A percentile compares a stretch with the other conserved stretches of the same genome.
Evolutionary conservation across 1,139 yeast genomes (phyloP).

Genomic region (Debaryomyces udenii): DNA sequence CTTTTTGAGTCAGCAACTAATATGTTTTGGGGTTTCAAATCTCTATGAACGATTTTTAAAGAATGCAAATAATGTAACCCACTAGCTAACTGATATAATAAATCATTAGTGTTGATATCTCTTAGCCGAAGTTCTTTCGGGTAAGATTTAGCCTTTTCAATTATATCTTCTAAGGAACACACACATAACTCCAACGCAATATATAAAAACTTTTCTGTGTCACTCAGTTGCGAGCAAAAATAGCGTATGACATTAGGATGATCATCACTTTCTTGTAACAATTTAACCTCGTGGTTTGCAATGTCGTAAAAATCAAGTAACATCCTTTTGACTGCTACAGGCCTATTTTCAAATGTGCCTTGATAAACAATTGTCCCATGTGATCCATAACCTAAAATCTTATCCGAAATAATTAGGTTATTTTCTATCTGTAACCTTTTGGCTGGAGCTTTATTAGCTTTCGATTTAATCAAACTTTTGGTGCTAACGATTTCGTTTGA

Average conservation of each 20-base stretch:
- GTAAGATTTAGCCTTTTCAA: constrained; percentile 54
- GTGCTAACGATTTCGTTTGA: constrained; percentile 29
- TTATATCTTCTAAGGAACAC: constrained; percentile 84
- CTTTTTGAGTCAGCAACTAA: constrained; percentile 69
- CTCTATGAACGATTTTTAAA: constrained; percentile 91
- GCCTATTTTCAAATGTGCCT: constrained; percentile 88
- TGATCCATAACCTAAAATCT: constrained; percentile 88
- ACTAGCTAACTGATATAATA: constrained; percentile 74
- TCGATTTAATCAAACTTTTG: constrained; percentile 30
- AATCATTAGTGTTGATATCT: constrained; percentile 39
- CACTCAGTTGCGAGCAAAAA: constrained; percentile 83
- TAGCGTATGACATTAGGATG: constrained; percentile 95
- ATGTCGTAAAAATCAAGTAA: constrained; percentile 89
- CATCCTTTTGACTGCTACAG: constrained; percentile 96
- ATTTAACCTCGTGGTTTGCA: constrained; percentile 90
- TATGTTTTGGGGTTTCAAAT: constrained; percentile 93
- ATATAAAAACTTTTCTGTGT: constrained; percentile 74
- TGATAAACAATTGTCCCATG: constrained; percentile 94
- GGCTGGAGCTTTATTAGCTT: constrained; percentile 21
- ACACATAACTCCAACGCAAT: constrained; percentile 92
- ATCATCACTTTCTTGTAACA: constrained; percentile 92
- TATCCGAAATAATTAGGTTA: constrained; percentile 67
- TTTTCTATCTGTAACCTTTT: constrained; percentile 50
- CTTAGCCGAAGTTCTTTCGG: constrained; percentile 30
- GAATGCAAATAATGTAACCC: constrained; percentile 90